Percentiles rank a stretch among this genome's conserved stretches.
Evolutionary conservation across 148 eudicot genomes (phyloP).

Genomic region (Spergularia bocconei): DNA sequence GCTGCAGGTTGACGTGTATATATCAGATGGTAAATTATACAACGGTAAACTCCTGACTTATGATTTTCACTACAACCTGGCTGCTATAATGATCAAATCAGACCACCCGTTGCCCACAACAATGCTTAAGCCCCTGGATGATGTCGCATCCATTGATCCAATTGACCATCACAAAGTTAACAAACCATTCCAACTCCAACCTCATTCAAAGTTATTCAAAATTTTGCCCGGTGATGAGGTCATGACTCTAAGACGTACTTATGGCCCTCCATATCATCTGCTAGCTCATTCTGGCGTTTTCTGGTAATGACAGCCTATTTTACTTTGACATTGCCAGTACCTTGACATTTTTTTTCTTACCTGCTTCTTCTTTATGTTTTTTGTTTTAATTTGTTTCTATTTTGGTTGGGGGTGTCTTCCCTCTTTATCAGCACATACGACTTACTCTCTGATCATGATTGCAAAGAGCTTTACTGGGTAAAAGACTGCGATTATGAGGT

Average conservation of each 20-base stretch:
- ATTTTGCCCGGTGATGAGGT: not conserved
- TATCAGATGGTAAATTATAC: constrained; percentile 3
- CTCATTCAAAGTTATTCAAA: not conserved
- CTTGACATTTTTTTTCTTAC: no score
- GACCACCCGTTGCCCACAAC: not conserved
- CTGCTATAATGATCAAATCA: not conserved
- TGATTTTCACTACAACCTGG: constrained; percentile 18
- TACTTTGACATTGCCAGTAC: no score
- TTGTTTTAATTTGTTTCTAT: not conserved
- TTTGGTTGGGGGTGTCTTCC: not conserved
- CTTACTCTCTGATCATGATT: not conserved
- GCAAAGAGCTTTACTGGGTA: constrained; percentile 12
- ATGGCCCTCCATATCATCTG: not conserved
- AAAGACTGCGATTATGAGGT: not conserved
- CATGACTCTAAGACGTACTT: not conserved
- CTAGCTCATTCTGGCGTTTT: not conserved
- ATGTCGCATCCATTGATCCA: not conserved
- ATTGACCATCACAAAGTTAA: not conserved
- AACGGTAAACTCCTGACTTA: not conserved
- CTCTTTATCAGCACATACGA: not conserved
- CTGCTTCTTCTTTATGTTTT: not conserved
- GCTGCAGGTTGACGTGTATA: constrained; percentile 11
- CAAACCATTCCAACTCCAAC: not conserved
- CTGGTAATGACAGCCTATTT: not conserved
- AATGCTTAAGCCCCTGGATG: not conserved